Percentiles rank a stretch among this genome's conserved stretches.
These are phyloP conservation scores for Cercis canadensis DNA, from an alignment of 306 rosid species.

Conservation along the genomic window DNA sequence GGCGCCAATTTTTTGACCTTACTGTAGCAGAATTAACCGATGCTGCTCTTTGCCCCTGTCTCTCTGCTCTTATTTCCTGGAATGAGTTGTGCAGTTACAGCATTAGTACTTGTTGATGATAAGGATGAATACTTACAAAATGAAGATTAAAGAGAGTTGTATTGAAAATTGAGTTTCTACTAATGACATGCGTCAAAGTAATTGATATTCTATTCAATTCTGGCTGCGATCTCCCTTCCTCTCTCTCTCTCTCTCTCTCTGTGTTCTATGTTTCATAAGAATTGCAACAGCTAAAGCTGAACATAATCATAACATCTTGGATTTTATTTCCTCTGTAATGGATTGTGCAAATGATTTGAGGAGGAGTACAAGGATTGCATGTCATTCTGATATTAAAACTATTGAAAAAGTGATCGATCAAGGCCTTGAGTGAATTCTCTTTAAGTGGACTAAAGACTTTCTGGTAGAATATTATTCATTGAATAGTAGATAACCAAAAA, in stretches of 20 bases:
- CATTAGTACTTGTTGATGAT: conserved; percentile 19
- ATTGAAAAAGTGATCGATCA: conserved; percentile 29
- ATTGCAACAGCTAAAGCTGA: not conserved
- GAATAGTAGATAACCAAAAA: conserved; percentile 3
- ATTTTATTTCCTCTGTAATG: too few relatives aligned
- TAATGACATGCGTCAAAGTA: not conserved
- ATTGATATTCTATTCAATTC: conserved; percentile 1
- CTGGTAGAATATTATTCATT: conserved; percentile 28
- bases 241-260: too few relatives aligned
- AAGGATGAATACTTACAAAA: not conserved
- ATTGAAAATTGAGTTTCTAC: conserved; percentile 4
- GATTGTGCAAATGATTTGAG: too few relatives aligned
- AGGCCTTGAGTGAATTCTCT: conserved; percentile 26
- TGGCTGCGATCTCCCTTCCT: conserved; percentile 1
- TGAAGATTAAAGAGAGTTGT: not conserved
- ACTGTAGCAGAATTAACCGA: conserved; percentile 49
- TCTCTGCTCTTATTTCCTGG: conserved; percentile 73
- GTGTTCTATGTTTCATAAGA: not conserved
- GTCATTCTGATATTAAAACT: not conserved
- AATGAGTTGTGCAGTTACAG: conserved; percentile 23
- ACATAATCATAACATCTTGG: not conserved
- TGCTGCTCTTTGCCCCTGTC: conserved; percentile 57
- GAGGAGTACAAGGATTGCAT: conserved; percentile 10
- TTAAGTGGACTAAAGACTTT: not conserved
- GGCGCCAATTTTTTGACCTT: conserved; percentile 87